Base-by-base conservation (phyloP, 495 filamentous ascomycete genomes). In the Lichina pygmaea region DNA sequence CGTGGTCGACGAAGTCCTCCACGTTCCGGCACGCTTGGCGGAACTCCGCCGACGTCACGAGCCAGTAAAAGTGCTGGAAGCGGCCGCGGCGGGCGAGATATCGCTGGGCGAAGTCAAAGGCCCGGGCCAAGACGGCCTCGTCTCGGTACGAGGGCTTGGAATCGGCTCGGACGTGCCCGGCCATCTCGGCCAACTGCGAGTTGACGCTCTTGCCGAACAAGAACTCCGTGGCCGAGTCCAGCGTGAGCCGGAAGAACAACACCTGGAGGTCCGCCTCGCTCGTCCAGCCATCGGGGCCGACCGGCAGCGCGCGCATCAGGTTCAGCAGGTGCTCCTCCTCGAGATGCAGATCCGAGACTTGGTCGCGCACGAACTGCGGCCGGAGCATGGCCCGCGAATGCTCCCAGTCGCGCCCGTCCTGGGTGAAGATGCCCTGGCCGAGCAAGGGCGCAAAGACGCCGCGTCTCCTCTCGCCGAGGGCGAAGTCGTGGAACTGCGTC, bases 401-500 rank as follows among this genome's bases (percentile, higher is more conserved):
- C 37, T 66, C 57, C 80, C 81, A 86, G 6, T 63, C 63, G 3
- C 60, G 54, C 0, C 80, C 81, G 58, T 86, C 80, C 4, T 68
- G 61, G 3, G 71, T 75, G 58, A 86, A 85, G 47, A 91, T 78
- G 0, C 71, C 67, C 48, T 62, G 55, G 1, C 74, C 75, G 0
- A 78, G 54, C 7, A 77, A 49, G 9, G 67, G 61, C 16, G 54
- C 53, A 38, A 75, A 67, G 38, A 62, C 58, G 32, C 54, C 45
- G 34, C 58, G 58, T 44, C 71, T 47, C 39, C 44, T 41, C 5
- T 8, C n/a, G 11, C 68, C 70, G 5, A 75, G 49, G 30, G 58
- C 58, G 49, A 72, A 81, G 46, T 77, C 77, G 24, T 74, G 65
- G 54, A 91, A 93, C 50, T 91, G 77, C 0, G 74, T 77, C 0